Conservation (phyloP, 2,329 filamentous ascomycete genomes). For the Fusarium sp. region DNA sequence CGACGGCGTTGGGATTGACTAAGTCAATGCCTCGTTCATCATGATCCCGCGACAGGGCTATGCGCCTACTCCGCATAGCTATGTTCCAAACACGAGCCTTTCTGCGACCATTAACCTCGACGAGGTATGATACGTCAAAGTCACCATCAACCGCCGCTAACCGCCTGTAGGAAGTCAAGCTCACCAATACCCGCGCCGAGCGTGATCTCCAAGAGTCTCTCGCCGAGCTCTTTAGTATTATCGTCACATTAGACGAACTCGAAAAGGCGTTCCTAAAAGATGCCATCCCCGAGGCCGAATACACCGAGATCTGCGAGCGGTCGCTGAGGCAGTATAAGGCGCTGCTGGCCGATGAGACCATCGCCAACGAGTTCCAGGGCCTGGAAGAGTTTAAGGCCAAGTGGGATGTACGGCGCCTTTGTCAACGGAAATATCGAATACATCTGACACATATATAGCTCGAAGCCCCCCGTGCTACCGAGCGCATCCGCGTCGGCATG, state of each 20-base stretch:
- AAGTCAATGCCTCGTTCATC: slow-evolving; percentile 49
- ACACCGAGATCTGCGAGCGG: slow-evolving; percentile 95
- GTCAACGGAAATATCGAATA: fast-evolving
- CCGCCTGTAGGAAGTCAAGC: slow-evolving; percentile 85
- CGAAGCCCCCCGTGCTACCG: slow-evolving; percentile 93
- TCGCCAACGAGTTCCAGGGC: slow-evolving; percentile 88
- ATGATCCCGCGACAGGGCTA: slow-evolving; percentile 77
- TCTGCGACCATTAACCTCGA: slow-evolving; percentile 94
- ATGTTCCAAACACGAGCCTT: slow-evolving; percentile 85
- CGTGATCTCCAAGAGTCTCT: slow-evolving; percentile 95
- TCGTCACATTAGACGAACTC: slow-evolving; percentile 92
- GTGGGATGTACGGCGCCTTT: slow-evolving; percentile 78
- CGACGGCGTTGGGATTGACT: slow-evolving; percentile 11
- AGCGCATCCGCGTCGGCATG: slow-evolving; percentile 91
- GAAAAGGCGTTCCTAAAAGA: slow-evolving; percentile 98
- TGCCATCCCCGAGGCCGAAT: slow-evolving; percentile 89
- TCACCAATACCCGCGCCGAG: slow-evolving; percentile 87
- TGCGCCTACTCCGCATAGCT: slow-evolving; percentile 90
- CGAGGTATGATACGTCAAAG: slow-evolving; percentile 69
- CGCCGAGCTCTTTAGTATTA: slow-evolving; percentile 97
- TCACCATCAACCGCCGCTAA: slow-evolving; percentile 27
- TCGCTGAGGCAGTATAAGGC: slow-evolving; percentile 97
- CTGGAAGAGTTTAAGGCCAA: slow-evolving; percentile 90
- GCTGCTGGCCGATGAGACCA: slow-evolving; percentile 88
- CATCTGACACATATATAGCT: slow-evolving; percentile 66